A percentile compares a stretch with the other conserved stretches of the same genome.
Conservation (phyloP, 1,139 yeast genomes). For the Sugiyamaella novakii region DNA sequence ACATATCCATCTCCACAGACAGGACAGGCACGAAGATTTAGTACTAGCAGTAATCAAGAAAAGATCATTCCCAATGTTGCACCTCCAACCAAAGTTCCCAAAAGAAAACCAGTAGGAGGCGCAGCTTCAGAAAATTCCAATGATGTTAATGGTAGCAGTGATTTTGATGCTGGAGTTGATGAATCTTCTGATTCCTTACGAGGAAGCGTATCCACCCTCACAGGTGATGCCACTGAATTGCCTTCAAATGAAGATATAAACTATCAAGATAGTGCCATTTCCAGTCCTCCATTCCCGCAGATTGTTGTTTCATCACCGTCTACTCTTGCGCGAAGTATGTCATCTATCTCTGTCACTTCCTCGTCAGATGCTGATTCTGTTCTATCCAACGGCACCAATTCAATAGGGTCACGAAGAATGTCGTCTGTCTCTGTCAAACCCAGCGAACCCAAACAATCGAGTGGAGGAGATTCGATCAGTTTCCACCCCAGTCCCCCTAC, state of each 20-base stretch:
- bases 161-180: neutral
- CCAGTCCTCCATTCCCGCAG: neutral
- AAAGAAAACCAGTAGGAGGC: slow-evolving; percentile 31
- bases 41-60: neutral
- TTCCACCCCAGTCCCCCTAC: slow-evolving; percentile 26
- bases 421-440: slow-evolving; percentile 18
- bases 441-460: neutral
- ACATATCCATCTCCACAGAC: slow-evolving; percentile 23
- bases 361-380: slow-evolving; percentile 1
- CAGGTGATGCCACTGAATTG: neutral
- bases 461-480: slow-evolving; percentile 13
- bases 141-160: neutral
- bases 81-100: slow-evolving; percentile 28
- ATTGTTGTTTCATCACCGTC: neutral
- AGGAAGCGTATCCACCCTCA: slow-evolving; percentile 1
- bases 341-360: neutral
- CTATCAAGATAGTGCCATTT: neutral
- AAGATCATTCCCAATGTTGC: neutral
- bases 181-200: neutral
- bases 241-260: neutral
- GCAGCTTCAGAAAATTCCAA: neutral
- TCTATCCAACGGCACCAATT: neutral
- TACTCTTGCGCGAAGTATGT: neutral
- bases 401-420: slow-evolving; percentile 12
- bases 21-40: slow-evolving; percentile 1